phyloP scores from a whole-genome alignment of 169 alveolate species.

The Cryptosporidium sp. region DNA sequence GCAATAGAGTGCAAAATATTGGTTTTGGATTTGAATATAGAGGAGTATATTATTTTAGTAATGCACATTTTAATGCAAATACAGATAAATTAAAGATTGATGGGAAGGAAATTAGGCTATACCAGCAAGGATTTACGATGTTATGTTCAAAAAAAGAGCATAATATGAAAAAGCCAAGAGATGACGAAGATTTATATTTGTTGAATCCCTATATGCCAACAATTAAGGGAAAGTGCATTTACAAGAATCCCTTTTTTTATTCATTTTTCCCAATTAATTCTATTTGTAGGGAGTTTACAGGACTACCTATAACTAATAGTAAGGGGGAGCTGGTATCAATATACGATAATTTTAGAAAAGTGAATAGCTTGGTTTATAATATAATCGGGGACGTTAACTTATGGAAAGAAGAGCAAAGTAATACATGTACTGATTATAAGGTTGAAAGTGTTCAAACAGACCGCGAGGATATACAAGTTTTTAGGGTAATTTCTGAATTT shows the following conservation, averaged over 20 bases:
- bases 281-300: constrained; percentile 44
- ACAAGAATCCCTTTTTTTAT: constrained; percentile 32
- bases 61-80: constrained; percentile 21
- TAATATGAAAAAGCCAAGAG: constrained; percentile 20
- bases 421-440: background rate
- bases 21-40: constrained; percentile 73
- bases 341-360: constrained; percentile 35
- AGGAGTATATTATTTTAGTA: constrained; percentile 63
- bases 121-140: constrained; percentile 42
- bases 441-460: background rate
- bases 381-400: constrained; percentile 23
- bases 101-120: constrained; percentile 16
- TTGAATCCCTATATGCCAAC: constrained; percentile 61
- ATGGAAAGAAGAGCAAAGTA: constrained; percentile 5
- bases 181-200: constrained; percentile 36
- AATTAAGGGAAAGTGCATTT: constrained; percentile 52
- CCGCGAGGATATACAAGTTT: background rate
- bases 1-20: constrained; percentile 25
- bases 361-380: constrained; percentile 5
- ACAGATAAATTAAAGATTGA: constrained; percentile 16
- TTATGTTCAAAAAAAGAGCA: constrained; percentile 34
- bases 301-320: constrained; percentile 45
- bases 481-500: background rate
- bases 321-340: constrained; percentile 50
- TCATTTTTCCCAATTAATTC: constrained; percentile 50